phyloP scores from a whole-genome alignment of 2,329 filamentous ascomycete species.

The Xylaria digitata region DNA sequence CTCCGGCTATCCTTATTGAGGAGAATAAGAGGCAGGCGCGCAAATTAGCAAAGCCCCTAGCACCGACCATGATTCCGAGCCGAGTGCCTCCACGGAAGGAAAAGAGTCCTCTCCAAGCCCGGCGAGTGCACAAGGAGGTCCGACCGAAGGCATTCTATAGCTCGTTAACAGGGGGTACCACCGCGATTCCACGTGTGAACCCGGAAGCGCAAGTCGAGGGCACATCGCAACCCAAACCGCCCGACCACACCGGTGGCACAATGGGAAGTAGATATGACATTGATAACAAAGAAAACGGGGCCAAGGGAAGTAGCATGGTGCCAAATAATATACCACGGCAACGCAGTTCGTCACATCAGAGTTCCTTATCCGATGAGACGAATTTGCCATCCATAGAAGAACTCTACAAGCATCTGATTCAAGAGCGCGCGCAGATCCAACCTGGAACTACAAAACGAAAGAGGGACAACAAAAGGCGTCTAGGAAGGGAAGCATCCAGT shows the following conservation, averaged over 20 bases:
- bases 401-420: not conserved
- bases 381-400: slow-evolving; percentile 10
- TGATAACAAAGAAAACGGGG: not conserved
- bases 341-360: not conserved
- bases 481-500: not conserved
- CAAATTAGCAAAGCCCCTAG: slow-evolving; percentile 8
- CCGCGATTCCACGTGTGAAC: not conserved
- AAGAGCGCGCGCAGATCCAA: not conserved
- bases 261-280: no score
- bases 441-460: not conserved
- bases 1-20: not conserved
- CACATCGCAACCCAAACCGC: not conserved
- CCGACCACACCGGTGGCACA: not conserved
- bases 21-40: slow-evolving; percentile 5
- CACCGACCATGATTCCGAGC: slow-evolving; percentile 10
- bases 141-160: slow-evolving; percentile 10
- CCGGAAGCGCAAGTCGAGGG: not conserved
- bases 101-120: not conserved
- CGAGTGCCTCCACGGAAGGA: not conserved
- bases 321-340: not conserved
- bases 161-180: not conserved
- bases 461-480: not conserved
- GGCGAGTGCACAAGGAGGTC: slow-evolving; percentile 6
- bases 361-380: not conserved
- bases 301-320: not conserved